These are phyloP conservation scores for Tolypocladium tropicale DNA, from an alignment of 2,329 filamentous ascomycete species.

Conservation along the genomic window DNA sequence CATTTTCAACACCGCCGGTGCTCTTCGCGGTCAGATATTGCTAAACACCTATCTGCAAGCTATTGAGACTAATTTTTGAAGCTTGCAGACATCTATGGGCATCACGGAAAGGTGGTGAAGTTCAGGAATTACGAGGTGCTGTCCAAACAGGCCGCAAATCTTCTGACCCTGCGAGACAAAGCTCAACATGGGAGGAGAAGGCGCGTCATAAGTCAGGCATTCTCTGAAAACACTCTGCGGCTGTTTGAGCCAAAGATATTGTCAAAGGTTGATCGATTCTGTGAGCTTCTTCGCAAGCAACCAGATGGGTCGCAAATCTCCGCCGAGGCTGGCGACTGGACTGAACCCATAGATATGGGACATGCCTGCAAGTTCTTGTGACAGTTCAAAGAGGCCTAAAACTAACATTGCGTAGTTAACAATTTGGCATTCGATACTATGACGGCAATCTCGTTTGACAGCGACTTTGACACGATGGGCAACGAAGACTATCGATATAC, in stretches of 20 bases:
- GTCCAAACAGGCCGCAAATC: conserved; percentile 5
- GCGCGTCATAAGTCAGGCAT: conserved; percentile 10
- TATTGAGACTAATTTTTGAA: background rate
- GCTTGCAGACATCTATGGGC: conserved; percentile 6
- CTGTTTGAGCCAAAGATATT: conserved; percentile 8
- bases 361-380: conserved; percentile 2
- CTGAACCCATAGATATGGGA: conserved; percentile 2
- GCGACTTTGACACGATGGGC: conserved; percentile 7
- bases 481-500: conserved; percentile 7
- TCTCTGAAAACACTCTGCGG: conserved; percentile 13
- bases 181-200: conserved; percentile 5
- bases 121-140: conserved; percentile 8
- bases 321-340: conserved; percentile 1
- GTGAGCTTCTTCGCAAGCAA: background rate
- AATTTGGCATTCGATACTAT: conserved; percentile 14
- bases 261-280: conserved; percentile 1
- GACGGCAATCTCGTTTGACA: conserved; percentile 9
- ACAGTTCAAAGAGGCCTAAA: background rate
- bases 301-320: background rate
- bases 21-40: conserved; percentile 1
- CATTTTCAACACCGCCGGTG: conserved; percentile 6
- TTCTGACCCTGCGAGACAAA: conserved; percentile 6
- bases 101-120: conserved; percentile 7
- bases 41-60: too few relatives aligned
- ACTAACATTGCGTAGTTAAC: conserved; percentile 3